Conservation (phyloP, 2,329 filamentous ascomycete genomes). For the Didymella pomorum region DNA sequence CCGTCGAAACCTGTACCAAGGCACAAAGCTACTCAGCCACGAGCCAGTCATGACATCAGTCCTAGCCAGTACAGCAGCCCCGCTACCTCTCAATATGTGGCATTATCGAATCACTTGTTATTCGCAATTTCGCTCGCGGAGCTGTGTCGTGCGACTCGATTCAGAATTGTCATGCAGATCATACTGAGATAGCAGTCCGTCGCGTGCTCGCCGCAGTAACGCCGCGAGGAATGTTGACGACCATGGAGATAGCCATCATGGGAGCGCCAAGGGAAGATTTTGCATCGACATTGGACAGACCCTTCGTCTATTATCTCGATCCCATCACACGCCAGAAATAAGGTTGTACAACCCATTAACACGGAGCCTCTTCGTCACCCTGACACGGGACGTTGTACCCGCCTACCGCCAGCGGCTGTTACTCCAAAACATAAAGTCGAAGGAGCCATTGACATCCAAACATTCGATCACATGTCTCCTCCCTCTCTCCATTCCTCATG, state of each 20-base stretch:
- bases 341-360: background rate
- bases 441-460: conserved; percentile 9
- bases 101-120: background rate
- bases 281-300: background rate
- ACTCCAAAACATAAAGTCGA: background rate
- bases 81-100: background rate
- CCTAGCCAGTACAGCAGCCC: background rate
- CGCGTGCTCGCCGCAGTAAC: conserved; percentile 11
- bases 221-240: conserved; percentile 11
- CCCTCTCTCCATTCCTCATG: background rate
- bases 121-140: background rate
- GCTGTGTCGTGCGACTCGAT: background rate
- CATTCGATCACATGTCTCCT: conserved; percentile 6
- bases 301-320: background rate
- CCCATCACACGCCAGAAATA: background rate
- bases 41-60: background rate
- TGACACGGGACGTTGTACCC: conserved; percentile 12
- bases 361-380: background rate
- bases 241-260: background rate
- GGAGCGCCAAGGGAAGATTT: background rate
- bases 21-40: background rate
- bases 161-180: background rate
- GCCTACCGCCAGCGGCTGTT: conserved; percentile 3
- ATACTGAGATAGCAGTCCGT: conserved; percentile 1
- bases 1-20: background rate